Base-by-base conservation (phyloP, 192 early-diverging fungal species). In the Coemansia asiatica region DNA sequence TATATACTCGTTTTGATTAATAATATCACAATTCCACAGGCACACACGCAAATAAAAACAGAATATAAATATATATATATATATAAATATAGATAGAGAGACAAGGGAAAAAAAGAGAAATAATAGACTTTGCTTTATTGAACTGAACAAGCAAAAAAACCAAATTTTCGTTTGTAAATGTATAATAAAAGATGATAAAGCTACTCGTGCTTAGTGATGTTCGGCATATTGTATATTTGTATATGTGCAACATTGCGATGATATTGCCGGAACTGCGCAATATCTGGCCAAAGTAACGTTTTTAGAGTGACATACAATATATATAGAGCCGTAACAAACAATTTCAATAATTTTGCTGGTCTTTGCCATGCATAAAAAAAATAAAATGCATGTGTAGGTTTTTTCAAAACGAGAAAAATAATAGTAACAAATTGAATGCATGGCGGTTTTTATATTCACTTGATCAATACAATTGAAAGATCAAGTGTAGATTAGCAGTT, bases 191-290 rank as follows among this genome's bases (percentile, higher is more conserved):
- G 8, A n/a, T n/a, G n/a, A n/a, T n/a, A n/a, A n/a, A n/a, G n/a
- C n/a, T n/a, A n/a, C n/a, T n/a, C n/a, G n/a, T n/a, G n/a, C n/a
- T n/a, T n/a, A n/a, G n/a, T n/a, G n/a, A n/a, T n/a, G n/a, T n/a
- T n/a, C n/a, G n/a, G n/a, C n/a, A n/a, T n/a, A n/a, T n/a, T 36
- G 35, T 10, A 36, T 36, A 10, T 4, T 36, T 36, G 10, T 4
- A 36, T 36, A 36, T 36, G n/a, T 36, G 35, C 15, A 44, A 44
- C 40, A 44, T 44, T 44, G 40, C 51, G 51, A 54, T 25, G 51
- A 27, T 54, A 54, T 54, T 54, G 51, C 27, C 16, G 22, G 4
- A 27, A 54, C 23, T 54, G 51, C 51, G 51, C 51, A 54, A 12
- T 44, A 8, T 16, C 40, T 3, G 40, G 35, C 35, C 35, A 49